Percentiles rank a stretch among this genome's conserved stretches.
Conservation (phyloP, 2,329 filamentous ascomycete genomes). For the Sodiomyces alkalinus region DNA sequence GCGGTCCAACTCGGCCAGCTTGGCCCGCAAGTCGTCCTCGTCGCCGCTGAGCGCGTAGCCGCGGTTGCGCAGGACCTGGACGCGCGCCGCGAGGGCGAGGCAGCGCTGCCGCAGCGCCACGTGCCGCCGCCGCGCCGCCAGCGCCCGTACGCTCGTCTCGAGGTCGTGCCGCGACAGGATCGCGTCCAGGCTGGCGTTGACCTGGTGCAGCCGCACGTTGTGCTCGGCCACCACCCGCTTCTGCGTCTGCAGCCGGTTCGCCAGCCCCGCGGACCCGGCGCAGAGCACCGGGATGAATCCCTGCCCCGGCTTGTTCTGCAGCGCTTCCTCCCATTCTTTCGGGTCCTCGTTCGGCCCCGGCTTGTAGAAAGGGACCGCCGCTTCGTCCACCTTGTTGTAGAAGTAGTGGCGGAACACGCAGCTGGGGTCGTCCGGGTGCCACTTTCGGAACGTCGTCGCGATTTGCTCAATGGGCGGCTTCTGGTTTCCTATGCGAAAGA, state of each 20-base stretch:
- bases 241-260: conserved; percentile 58
- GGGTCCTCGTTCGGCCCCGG: conserved; percentile 56
- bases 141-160: conserved; percentile 56
- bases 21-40: conserved; percentile 64
- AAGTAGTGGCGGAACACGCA: conserved; percentile 74
- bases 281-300: conserved; percentile 66
- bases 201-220: conserved; percentile 60
- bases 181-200: conserved; percentile 58
- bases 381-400: conserved; percentile 70
- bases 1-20: conserved; percentile 53
- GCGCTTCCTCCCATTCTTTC: conserved; percentile 70
- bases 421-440: conserved; percentile 51
- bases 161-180: conserved; percentile 67
- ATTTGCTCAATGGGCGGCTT: conserved; percentile 66
- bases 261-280: conserved; percentile 57
- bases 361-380: conserved; percentile 61
- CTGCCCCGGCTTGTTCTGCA: conserved; percentile 62
- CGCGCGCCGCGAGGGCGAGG: conserved; percentile 59
- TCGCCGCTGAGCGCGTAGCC: conserved; percentile 68
- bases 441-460: conserved; percentile 53
- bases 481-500: conserved; percentile 33
- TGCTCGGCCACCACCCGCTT: conserved; percentile 53
- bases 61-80: conserved; percentile 66
- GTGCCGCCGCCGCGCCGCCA: conserved; percentile 59
- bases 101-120: conserved; percentile 58